Conservation (phyloP, 345 rosid genomes). For the Acer campestre region DNA sequence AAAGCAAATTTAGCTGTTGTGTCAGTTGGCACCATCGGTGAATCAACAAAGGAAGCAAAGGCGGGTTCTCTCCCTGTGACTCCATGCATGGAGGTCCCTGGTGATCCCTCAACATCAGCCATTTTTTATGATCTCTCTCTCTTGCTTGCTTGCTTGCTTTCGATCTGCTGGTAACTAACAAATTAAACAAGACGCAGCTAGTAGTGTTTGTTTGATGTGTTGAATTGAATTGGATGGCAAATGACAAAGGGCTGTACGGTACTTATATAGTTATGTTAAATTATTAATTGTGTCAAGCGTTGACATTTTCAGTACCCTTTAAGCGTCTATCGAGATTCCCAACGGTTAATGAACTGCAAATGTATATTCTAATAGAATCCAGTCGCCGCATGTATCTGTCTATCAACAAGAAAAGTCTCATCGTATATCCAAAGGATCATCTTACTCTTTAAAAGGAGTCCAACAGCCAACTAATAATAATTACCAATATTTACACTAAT, state of each 20-base stretch:
- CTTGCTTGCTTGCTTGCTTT: not conserved
- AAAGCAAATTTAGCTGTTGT: conserved; percentile 59
- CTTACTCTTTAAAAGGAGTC: conserved; percentile 1
- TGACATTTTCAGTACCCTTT: conserved; percentile 42
- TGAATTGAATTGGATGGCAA: conserved; percentile 17
- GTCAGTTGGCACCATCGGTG: conserved; percentile 64
- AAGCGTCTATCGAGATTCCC: conserved; percentile 49
- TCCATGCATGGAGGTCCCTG: conserved; percentile 87
- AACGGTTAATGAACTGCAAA: conserved; percentile 32
- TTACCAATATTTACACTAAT: not conserved
- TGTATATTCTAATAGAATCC: conserved; percentile 37
- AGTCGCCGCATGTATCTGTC: conserved; percentile 73
- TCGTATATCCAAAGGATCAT: conserved; percentile 64
- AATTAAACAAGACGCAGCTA: no score
- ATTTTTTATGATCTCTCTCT: conserved; percentile 26
- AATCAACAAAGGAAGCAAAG: conserved; percentile 62
- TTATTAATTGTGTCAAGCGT: conserved; percentile 23
- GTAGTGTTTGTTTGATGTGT: not conserved
- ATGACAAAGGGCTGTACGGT: conserved; percentile 1
- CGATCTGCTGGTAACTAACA: not conserved
- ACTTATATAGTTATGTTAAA: conserved; percentile 41
- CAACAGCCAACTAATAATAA: conserved; percentile 14
- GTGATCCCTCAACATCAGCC: conserved; percentile 54
- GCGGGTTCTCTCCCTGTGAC: conserved; percentile 70
- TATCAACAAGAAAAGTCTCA: conserved; percentile 31